A percentile compares a stretch with the other conserved stretches of the same genome.
Conservation (phyloP, 306 rosid species). For the Corylus avellana region DNA sequence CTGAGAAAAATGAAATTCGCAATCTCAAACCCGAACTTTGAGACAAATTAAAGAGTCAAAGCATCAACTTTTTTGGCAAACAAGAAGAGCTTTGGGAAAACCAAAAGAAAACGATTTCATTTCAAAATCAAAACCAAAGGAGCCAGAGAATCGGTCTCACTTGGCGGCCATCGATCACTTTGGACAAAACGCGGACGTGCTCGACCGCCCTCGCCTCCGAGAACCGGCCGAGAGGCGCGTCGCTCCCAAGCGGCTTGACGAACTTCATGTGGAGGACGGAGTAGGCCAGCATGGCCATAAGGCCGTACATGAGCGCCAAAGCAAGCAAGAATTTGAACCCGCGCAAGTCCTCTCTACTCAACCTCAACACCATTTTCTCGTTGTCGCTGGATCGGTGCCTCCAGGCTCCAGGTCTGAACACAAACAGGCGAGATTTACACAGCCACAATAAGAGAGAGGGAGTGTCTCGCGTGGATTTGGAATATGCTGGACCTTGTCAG, state of each 20-base stretch:
- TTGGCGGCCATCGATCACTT: slow-evolving; percentile 94
- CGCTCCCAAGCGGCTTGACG: slow-evolving; percentile 58
- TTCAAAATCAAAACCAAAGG: background rate
- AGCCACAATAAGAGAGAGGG: background rate
- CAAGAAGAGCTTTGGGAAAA: background rate
- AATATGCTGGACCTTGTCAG: background rate
- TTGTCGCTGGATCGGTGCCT: background rate
- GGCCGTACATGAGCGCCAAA: slow-evolving; percentile 54
- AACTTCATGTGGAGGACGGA: slow-evolving; percentile 77
- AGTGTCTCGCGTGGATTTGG: background rate
- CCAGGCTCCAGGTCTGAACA: background rate
- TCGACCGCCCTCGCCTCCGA: slow-evolving; percentile 85
- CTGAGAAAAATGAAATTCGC: too few species aligned
- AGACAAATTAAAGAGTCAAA: background rate
- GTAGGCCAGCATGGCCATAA: slow-evolving; percentile 60
- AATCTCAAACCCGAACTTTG: background rate
- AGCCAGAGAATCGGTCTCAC: slow-evolving; percentile 36
- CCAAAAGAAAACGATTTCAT: background rate
- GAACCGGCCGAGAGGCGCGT: slow-evolving; percentile 83
- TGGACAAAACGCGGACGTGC: slow-evolving; percentile 70
- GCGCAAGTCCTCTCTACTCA: slow-evolving; percentile 54
- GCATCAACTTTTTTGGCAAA: background rate
- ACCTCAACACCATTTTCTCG: slow-evolving; percentile 53
- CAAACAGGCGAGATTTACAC: background rate
- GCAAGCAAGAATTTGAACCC: slow-evolving; percentile 66